Evolutionary conservation across 2,329 filamentous ascomycete species (phyloP), one percentile per base, ranked within the genome.

Genomic region (Plectosphaerella cucumerina): DNA sequence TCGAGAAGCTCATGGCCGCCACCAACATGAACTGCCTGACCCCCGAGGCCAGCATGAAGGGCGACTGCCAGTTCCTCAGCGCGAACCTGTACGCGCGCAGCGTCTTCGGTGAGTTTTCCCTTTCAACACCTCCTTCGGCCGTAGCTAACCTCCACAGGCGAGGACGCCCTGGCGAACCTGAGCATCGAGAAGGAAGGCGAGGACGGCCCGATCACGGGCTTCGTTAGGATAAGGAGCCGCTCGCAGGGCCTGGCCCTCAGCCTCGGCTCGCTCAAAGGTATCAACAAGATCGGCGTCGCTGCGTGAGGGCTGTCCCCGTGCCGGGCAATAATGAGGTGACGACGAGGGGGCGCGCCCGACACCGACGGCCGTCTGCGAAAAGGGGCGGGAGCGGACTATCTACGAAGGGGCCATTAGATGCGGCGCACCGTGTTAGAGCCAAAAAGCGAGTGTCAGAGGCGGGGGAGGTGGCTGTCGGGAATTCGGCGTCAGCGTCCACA

Each of bases 1-100:
- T 99, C 57, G 87, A 90, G 60, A 87, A 96, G 67, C 77, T 99
- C 54, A 97, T 97, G 94, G 90, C 91, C 55, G 93, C 89, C 68
- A 99, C 94, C 49, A 97, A 99, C 72, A 99, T 99, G 94, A 94
- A 86, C 68, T 99, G 94, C 70, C 74, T 99, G 63, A 99, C 94
- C 6, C 94, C 94, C 3, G 94, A 97, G 65, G 94, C 93, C 21
- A 96, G 91, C 53, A 81, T 99, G 68, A 93, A 96, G 78, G 94
- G 94, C 48, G 94, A 99, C 64, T 99, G 94, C 68, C 92, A 97
- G 66, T 99, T 99, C 78, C 72, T 99, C 68, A 97, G 92, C 65
- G 94, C 94, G 18, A 99, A 99, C 65, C 74, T 99, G 37, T 99
- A 99, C 65, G 94, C 94, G 55, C 85, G 90, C 62, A 97, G 92